Evolutionary conservation across 2,329 filamentous ascomycete genomes (phyloP), one percentile per base, ranked within the genome.

Genomic region (Calycina marina): DNA sequence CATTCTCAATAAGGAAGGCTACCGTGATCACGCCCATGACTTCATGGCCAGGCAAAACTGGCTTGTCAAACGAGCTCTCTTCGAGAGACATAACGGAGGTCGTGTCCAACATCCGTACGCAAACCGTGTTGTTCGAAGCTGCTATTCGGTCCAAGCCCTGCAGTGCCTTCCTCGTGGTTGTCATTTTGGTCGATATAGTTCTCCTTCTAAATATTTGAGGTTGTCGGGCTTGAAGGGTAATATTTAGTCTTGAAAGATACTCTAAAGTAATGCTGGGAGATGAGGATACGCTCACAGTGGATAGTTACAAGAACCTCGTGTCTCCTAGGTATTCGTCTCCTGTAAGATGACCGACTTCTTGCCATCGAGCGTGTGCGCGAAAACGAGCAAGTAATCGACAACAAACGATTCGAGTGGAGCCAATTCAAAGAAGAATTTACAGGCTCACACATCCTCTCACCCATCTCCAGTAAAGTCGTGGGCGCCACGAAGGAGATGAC

Each of bases 381-480:
- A 35, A 73, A 75, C 49, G 63, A 72, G 52, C 71, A 67, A 4
- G 69, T 69, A 18, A 62, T 72, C 18, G 57, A 61, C 31, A 69
- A 61, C 43, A 63, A 59, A 40, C 60, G 62, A 38, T 71, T 72
- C 48, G 66, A 64, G 14, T 47, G 54, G 36, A 58, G 55, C 40
- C 65, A 72, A 46, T 56, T 72, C 4, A 31, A 63, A 2, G 69
- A 73, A 44, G 60, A 63, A 6, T 31, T 52, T 59, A 58, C 39
- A 59, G 59, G 32, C 43, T 54, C 17, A 55, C 52, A 71, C 77
- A 48, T n/a, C n/a, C n/a, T n/a, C n/a, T n/a, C n/a, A n/a, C n/a
- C n/a, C n/a, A n/a, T n/a, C n/a, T n/a, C n/a, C n/a, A n/a, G n/a
- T n/a, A 66, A 66, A 35, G 51, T 59, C 3, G 59, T 57, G 5